Base-by-base conservation (phyloP, 2,329 filamentous ascomycete genomes). In the Calonectria henricotiae region DNA sequence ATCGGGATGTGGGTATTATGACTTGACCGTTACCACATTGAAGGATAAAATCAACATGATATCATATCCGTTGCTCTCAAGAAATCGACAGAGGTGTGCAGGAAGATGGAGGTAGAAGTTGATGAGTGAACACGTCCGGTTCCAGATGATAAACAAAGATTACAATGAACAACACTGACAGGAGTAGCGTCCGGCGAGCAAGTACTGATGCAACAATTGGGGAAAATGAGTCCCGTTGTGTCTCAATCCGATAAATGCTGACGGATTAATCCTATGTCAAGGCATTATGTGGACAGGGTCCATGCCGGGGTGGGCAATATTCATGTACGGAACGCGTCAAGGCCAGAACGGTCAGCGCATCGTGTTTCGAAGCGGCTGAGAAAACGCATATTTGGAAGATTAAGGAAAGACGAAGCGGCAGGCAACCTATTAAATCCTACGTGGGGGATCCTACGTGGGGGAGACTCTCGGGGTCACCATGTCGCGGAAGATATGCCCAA, bases 321-420 rank as follows among this genome's bases (percentile, higher is more conserved):
- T 58, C 20, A 25, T 9, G 5, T 8, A 20, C 32, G 25, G 20
- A 20, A n/a, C 13, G 4, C 35, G 15, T 25, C 32, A 58, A 8
- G 12, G 23, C 11, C 35, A 5, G 13, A 58, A 39, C 20, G 11
- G 32, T 15, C 20, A 5, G 35, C 51, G 20, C 51, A 58, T n/a
- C 7, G 3, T 1, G 3, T 13, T n/a, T 32, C 17, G 35, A 39
- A 25, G 32, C 51, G 32, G 32, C 30, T 11, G 20, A 9, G n/a
- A 17, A 58, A 23, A 23, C 20, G 13, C n/a, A 39, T 25, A 39
- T 58, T 13, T 32, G 51, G 51, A 58, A 39, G 20, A 6, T 27
- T 2, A 12, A 58, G 23, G 51, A 5, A 58, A 58, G 35, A 58
- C 32, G 35, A 58, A 58, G 51, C 51, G 51, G 51, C 51, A 37